These are phyloP conservation scores for Cetraspora pellucida DNA, from an alignment of 192 early-diverging fungal genomes.

Conservation along the genomic window DNA sequence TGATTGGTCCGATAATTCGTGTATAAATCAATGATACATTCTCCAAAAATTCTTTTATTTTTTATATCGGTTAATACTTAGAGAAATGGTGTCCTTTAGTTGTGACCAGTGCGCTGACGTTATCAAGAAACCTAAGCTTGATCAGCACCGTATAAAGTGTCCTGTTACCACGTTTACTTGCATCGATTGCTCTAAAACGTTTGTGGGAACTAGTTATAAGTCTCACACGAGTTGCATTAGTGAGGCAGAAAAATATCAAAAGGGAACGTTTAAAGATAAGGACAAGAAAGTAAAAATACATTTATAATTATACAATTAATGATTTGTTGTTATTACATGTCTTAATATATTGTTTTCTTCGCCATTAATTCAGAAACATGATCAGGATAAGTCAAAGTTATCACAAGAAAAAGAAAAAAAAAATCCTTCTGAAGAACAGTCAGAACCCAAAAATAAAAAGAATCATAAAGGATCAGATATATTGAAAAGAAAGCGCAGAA, in stretches of 20 bases:
- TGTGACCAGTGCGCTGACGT: slow-evolving; percentile 7
- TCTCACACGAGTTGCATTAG: slow-evolving; percentile 88
- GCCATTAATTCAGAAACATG: too few species aligned
- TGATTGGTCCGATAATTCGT: too few species aligned
- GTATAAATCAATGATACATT: too few species aligned
- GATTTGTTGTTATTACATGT: too few species aligned
- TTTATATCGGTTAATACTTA: neutral
- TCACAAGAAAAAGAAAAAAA: too few species aligned
- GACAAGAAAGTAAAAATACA: slow-evolving; percentile 64
- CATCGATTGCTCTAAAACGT: slow-evolving; percentile 88
- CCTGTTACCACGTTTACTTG: slow-evolving; percentile 82
- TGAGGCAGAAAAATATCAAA: slow-evolving; percentile 94
- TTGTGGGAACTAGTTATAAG: slow-evolving; percentile 74
- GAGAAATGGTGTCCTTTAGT: slow-evolving; percentile 17
- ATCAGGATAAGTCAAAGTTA: too few species aligned
- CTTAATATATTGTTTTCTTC: too few species aligned
- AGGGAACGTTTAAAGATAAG: slow-evolving; percentile 78
- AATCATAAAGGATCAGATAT: too few species aligned
- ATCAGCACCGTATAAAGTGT: slow-evolving; percentile 83
- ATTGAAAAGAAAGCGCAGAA: too few species aligned
- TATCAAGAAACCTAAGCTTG: slow-evolving; percentile 93
- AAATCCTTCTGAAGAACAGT: too few species aligned
- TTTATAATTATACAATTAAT: too few species aligned
- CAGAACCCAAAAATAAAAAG: too few species aligned
- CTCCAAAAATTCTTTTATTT: neutral